A percentile compares a stretch with the other conserved stretches of the same genome.
These are phyloP conservation scores for Mycosphaerella sp. DNA, from an alignment of 2,329 filamentous ascomycete species.

Conservation along the genomic window DNA sequence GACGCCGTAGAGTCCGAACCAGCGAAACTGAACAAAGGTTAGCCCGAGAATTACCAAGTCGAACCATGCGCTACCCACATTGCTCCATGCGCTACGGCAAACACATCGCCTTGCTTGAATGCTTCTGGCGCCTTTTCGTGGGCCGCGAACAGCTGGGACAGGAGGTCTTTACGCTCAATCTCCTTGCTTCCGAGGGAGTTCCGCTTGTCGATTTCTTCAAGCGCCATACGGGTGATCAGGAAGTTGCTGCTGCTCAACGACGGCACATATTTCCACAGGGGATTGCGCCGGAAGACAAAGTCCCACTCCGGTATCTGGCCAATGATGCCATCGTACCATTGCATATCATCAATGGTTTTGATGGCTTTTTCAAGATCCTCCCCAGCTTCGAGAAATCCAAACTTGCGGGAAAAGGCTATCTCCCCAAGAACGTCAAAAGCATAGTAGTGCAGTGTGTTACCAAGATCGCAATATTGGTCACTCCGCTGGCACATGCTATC, in stretches of 20 bases:
- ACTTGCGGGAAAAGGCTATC: constrained; percentile 41
- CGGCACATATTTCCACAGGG: constrained; percentile 43
- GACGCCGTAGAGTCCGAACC: constrained; percentile 57
- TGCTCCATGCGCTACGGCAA: constrained; percentile 53
- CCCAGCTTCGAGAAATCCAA: constrained; percentile 49
- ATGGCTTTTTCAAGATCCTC: constrained; percentile 49
- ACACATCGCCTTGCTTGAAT: constrained; percentile 50
- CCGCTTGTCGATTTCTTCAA: constrained; percentile 44
- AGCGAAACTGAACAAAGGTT: constrained; percentile 35
- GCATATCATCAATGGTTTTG: constrained; percentile 48
- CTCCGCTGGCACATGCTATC: constrained; percentile 35
- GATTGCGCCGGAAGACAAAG: constrained; percentile 45
- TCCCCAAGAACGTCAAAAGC: constrained; percentile 36
- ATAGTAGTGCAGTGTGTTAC: constrained; percentile 36
- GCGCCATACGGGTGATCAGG: constrained; percentile 49
- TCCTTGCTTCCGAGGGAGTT: constrained; percentile 46
- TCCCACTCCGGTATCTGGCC: constrained; percentile 50
- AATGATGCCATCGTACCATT: constrained; percentile 50
- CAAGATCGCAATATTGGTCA: constrained; percentile 42
- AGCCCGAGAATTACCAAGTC: too few species aligned
- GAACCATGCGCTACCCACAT: constrained; percentile 30
- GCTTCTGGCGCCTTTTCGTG: constrained; percentile 47
- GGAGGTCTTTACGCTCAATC: constrained; percentile 46
- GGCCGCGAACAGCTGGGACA: constrained; percentile 49
- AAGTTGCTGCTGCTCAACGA: constrained; percentile 41